Base-by-base conservation (phyloP, 2,329 filamentous ascomycete species). In the Venturia asperata region DNA sequence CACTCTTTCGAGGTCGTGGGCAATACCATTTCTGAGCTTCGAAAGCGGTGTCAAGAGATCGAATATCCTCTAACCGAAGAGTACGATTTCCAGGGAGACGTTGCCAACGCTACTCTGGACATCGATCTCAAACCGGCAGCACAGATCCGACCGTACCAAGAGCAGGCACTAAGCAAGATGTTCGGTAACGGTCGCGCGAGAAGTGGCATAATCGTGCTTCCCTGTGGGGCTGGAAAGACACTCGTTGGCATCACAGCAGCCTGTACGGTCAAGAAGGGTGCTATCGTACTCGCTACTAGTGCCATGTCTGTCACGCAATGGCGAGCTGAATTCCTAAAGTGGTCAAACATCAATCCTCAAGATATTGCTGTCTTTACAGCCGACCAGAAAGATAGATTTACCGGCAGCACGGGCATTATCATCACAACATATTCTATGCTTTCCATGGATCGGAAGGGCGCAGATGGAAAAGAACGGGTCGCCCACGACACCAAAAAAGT, bases 401-500 rank as follows among this genome's bases (percentile, higher is more conserved):
- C 88, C 1, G 86, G 92, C 62, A 93, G 91, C 72, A 96, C 94
- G 1, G 94, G 94, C 73, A 92, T 99, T 69, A 95, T 99, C 69
- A 92, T 99, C 63, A 96, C 92, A 13, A 99, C 94, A 0, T 99
- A 99, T 76, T 94, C 91, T 66, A 99, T 99, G 94, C 92, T 99
- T n/a, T 96, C 91, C 10, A 90, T 94, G 60, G 43, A 55, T 42
- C 47, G 64, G 7, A 58, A 43, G 24, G 55, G 56, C 39, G 39
- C 58, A 24, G 41, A 56, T 24, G 47, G 47, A 13, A 92, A 88
- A 17, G 85, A 91, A 62, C 89, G 91, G 67, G 85, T 93, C 66
- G 93, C 94, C 1, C 88, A 97, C 74, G 93, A 99, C 74, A 90
- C 93, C 3, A 87, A 94, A 73, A 95, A 96, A 79, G 96, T 97